Conservation (phyloP, 164 flowering plant genomes). For the Vitis labrusca region DNA sequence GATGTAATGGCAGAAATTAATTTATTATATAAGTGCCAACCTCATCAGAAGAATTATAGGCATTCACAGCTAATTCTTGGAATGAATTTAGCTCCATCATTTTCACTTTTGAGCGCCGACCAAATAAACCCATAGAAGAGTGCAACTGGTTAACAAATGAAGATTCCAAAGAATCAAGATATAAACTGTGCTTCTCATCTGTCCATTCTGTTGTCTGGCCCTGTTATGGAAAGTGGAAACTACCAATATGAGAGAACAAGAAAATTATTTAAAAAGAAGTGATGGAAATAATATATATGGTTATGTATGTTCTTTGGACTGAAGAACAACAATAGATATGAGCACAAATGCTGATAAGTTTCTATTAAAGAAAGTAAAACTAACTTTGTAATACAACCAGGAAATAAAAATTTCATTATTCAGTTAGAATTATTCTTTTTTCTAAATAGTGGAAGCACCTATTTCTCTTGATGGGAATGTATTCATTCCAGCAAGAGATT, state of each 20-base stretch:
- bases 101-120: slow-evolving; percentile 7
- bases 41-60: slow-evolving; percentile 15
- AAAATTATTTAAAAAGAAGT: not conserved
- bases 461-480: too few relatives aligned
- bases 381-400: too few relatives aligned
- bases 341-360: too few relatives aligned
- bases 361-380: too few relatives aligned
- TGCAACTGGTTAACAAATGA: slow-evolving; percentile 46
- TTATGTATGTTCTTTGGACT: too few relatives aligned
- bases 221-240: slow-evolving; percentile 17
- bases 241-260: not conserved
- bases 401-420: too few relatives aligned
- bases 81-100: slow-evolving; percentile 4
- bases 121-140: slow-evolving; percentile 16
- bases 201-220: slow-evolving; percentile 34
- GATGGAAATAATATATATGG: not conserved
- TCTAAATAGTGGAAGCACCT: too few relatives aligned
- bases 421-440: too few relatives aligned
- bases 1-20: not conserved
- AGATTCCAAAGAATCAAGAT: slow-evolving; percentile 36
- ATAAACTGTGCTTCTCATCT: slow-evolving; percentile 39
- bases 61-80: not conserved
- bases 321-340: too few relatives aligned
- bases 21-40: not conserved
- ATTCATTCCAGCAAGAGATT: too few relatives aligned